phyloP scores from a whole-genome alignment of 1,284 basidiomycete species.

The Phylloboletellus chloephorus region DNA sequence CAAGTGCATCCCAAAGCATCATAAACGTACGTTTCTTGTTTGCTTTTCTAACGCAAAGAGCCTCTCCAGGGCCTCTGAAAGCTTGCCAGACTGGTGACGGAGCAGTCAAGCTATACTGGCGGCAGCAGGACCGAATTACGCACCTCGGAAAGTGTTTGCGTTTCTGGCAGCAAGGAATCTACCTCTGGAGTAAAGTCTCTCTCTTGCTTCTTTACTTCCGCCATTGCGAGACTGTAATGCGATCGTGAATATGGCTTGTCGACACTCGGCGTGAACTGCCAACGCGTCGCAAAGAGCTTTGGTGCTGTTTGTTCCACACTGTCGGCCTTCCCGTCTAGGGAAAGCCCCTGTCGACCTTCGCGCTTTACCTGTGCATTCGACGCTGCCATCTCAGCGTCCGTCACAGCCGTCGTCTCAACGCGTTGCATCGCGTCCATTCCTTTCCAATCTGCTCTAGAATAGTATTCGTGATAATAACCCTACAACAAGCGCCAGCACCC shows the following conservation, averaged over 20 bases:
- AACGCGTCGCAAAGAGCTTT: slow-evolving; percentile 59
- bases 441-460: slow-evolving; percentile 32
- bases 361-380: too few species aligned
- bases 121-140: not conserved
- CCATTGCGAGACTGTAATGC: slow-evolving; percentile 47
- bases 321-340: slow-evolving; percentile 17
- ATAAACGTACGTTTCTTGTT: slow-evolving; percentile 77
- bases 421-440: slow-evolving; percentile 14
- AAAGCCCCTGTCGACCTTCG: slow-evolving; percentile 19
- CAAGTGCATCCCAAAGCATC: not conserved
- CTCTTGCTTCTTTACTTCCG: slow-evolving; percentile 76
- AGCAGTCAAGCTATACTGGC: slow-evolving; percentile 4
- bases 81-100: slow-evolving; percentile 58
- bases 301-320: slow-evolving; percentile 34
- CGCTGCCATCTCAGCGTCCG: not conserved
- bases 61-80: slow-evolving; percentile 86
- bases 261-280: slow-evolving; percentile 44
- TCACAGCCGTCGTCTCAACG: slow-evolving; percentile 5
- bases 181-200: slow-evolving; percentile 72
- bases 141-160: slow-evolving; percentile 53
- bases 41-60: slow-evolving; percentile 91
- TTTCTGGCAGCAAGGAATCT: slow-evolving; percentile 54
- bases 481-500: slow-evolving; percentile 42
- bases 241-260: slow-evolving; percentile 34
- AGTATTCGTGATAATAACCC: slow-evolving; percentile 38